A percentile compares a stretch with the other conserved stretches of the same genome.
phyloP scores from a whole-genome alignment of 1,139 yeast genomes.

The Suhomyces bribrorum region DNA sequence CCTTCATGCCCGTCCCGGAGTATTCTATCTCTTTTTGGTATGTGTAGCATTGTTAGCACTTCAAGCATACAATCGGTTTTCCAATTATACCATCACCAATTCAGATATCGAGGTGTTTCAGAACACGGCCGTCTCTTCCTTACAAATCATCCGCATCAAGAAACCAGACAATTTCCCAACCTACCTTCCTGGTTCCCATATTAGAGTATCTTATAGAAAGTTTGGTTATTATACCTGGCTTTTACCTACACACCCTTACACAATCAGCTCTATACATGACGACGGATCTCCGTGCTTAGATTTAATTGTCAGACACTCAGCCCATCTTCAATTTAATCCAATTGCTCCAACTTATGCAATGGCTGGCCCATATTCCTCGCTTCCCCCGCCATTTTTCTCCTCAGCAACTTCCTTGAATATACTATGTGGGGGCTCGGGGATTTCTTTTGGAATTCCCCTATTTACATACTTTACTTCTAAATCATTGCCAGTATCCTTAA shows the following conservation, averaged over 20 bases:
- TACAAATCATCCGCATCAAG: conserved; percentile 28
- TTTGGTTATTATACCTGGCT: conserved; percentile 24
- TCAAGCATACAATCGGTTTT: conserved; percentile 28
- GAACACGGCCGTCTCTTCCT: conserved; percentile 19
- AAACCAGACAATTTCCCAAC: conserved; percentile 26
- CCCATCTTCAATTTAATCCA: conserved; percentile 17
- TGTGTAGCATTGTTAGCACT: conserved; percentile 22
- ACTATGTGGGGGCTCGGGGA: conserved; percentile 86
- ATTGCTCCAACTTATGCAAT: conserved; percentile 19
- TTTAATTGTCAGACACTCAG: conserved; percentile 23
- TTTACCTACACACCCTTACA: conserved; percentile 44
- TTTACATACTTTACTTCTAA: conserved; percentile 34
- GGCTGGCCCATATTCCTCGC: conserved; percentile 33
- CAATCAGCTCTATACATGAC: conserved; percentile 22
- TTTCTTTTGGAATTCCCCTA: conserved; percentile 72
- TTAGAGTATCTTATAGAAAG: conserved; percentile 28
- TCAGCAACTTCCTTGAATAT: conserved; percentile 57
- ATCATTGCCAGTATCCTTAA: conserved; percentile 17
- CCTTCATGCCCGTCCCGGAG: conserved; percentile 50
- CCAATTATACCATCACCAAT: conserved; percentile 9
- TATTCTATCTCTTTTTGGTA: conserved; percentile 28
- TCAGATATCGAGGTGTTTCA: conserved; percentile 14
- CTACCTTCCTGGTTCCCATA: conserved; percentile 39
- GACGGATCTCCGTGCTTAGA: conserved; percentile 22
- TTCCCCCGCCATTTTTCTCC: conserved; percentile 28